Evolutionary conservation across 805 yeast genomes (phyloP), one percentile per base, ranked within the genome.

Genomic region (Starmerella floris): DNA sequence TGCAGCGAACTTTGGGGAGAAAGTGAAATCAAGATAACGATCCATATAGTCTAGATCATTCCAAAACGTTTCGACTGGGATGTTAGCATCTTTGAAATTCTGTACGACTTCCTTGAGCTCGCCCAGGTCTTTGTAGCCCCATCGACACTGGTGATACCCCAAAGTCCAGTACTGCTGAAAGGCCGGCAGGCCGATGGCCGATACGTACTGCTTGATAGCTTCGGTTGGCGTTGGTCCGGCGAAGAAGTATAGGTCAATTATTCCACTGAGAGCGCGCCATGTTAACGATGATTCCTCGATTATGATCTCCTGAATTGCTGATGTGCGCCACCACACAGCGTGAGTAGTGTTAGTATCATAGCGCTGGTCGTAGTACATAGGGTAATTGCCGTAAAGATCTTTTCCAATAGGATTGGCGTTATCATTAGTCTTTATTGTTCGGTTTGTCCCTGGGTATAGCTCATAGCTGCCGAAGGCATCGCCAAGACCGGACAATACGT

Each of bases 31-130:
- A 10, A 28, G 28, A 20, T 30, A 30, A 4, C 40, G 23, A 28
- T 37, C 35, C 40, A 37, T 37, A 28, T 30, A 37, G 35, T 37
- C 40, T n/a, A 37, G 28, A 22, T 37, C 40, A 8, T 16, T 19
- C 40, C 40, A 37, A 5, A 5, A 15, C 20, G 40, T 37, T 22
- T 37, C 40, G 20, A 37, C 20, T 17, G 40, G 35, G 16, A 37
- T 37, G 35, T 23, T 22, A 3, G 40, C 26, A 10, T 28, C 31
- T 15, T 37, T 30, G 28, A 30, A 37, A 21, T 17, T 13, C 13
- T 6, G 5, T 3, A 21, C 23, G 6, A 37, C 40, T 13, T 37
- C 35, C 28, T 22, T 37, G 35, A 37, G 9, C n/a, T 30, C 28
- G 20, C 22, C 28, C 15, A 37, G 17, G 21, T n/a, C 15, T 5